A percentile compares a stretch with the other conserved stretches of the same genome.
These are phyloP conservation scores for Tricholoma furcatifolium DNA, from an alignment of 768 basidiomycete genomes.

Conservation along the genomic window DNA sequence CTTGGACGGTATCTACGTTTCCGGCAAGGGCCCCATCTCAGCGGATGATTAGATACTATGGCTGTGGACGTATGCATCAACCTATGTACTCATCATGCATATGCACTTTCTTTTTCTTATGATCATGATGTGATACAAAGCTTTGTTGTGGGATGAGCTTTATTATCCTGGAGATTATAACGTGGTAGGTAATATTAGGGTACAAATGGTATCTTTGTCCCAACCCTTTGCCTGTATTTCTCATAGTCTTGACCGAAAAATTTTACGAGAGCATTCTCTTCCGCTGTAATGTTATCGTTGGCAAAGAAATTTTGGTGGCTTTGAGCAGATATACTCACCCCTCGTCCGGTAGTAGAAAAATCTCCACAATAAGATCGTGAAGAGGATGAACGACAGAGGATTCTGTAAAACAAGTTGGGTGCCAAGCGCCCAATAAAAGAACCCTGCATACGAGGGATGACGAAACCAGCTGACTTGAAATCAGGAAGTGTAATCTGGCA, in stretches of 20 bases:
- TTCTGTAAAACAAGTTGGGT: constrained; percentile 93
- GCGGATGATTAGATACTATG: constrained; percentile 38
- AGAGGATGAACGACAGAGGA: constrained; percentile 67
- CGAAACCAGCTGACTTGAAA: constrained; percentile 63
- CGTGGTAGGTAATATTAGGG: constrained; percentile 35
- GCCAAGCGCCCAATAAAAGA: constrained; percentile 97
- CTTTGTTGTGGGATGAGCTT: not conserved
- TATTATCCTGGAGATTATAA: not conserved
- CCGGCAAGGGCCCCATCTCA: constrained; percentile 69
- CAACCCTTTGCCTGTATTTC: constrained; percentile 69
- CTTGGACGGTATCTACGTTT: constrained; percentile 92
- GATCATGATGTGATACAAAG: constrained; percentile 10
- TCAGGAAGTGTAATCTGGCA: constrained; percentile 1
- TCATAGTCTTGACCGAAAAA: constrained; percentile 93
- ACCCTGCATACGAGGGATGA: constrained; percentile 96
- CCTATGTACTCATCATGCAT: constrained; percentile 5
- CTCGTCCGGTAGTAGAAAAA: constrained; percentile 85
- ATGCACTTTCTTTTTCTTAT: constrained; percentile 7
- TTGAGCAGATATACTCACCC: constrained; percentile 48
- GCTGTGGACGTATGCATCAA: constrained; percentile 5
- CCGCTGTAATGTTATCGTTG: constrained; percentile 46
- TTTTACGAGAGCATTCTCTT: constrained; percentile 73
- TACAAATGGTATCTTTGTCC: constrained; percentile 88
- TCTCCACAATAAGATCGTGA: constrained; percentile 67
- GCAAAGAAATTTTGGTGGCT: not conserved